These are phyloP conservation scores for Melaleuca quinquenervia DNA, from an alignment of 345 rosid genomes.

Conservation along the genomic window DNA sequence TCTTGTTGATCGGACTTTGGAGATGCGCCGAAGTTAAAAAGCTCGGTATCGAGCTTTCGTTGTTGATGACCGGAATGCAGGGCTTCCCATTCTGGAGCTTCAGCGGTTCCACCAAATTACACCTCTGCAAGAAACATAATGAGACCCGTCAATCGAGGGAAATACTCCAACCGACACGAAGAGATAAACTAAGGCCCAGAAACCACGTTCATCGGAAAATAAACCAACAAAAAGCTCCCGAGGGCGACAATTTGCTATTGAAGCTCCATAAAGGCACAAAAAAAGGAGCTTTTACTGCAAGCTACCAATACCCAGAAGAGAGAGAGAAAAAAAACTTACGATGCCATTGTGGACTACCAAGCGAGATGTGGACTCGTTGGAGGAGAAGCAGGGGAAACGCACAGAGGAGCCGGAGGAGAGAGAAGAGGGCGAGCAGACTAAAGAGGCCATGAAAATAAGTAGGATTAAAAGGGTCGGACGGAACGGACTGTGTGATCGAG, in stretches of 20 bases:
- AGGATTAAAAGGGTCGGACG: background rate
- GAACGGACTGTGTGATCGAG: background rate
- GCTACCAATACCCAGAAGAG: background rate
- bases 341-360: constrained; percentile 11
- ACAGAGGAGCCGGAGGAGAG: background rate
- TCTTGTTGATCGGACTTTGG: constrained; percentile 17
- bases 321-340: constrained; percentile 7
- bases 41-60: constrained; percentile 16
- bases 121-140: constrained; percentile 19
- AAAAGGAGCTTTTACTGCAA: background rate
- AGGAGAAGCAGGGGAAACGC: background rate
- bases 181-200: background rate
- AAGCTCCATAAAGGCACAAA: background rate
- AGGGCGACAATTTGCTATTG: background rate
- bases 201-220: background rate
- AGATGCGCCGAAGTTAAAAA: constrained; percentile 27
- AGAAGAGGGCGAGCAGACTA: constrained; percentile 9
- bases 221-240: background rate
- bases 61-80: constrained; percentile 20
- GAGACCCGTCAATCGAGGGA: background rate
- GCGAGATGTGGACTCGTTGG: constrained; percentile 5
- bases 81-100: constrained; percentile 51
- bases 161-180: background rate
- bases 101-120: constrained; percentile 57
- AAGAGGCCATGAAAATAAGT: constrained; percentile 11